Evolutionary conservation across 2,329 filamentous ascomycete species (phyloP), one percentile per base, ranked within the genome.

Genomic region (Fusarium torulosum): DNA sequence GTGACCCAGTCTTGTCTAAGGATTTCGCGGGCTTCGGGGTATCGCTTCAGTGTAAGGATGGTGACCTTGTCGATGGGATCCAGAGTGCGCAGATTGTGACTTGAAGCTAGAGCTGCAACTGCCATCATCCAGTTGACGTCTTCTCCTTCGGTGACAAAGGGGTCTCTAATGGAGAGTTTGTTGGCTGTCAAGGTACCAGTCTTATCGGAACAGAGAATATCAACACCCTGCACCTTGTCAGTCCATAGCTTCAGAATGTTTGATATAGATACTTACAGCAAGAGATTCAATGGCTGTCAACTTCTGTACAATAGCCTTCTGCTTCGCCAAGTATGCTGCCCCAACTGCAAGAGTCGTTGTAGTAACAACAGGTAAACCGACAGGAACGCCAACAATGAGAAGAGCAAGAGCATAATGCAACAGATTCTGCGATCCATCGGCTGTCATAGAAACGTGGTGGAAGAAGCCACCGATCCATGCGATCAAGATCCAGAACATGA

Each of bases 111-210:
- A 7, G 64, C 64, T 20, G 64, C 64, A 1, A 67, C 65, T 0
- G 64, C 64, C 64, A 67, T 67, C 64, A 67, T 67, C 64, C 64
- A 67, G 6, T 67, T 65, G 15, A 68, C 64, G 0, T 67, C 64
- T 1, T 64, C 31, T 1, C 64, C 64, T 27, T 67, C 64, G 7
- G 59, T 19, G n/a, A 44, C 64, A 21, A 68, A 60, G 4, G 60
- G 64, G 3, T 67, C 64, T 1, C 64, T 17, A 4, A 67, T 65
- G 2, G 59, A 65, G 7, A 67, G 50, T 0, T 67, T 67, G 1
- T 67, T 67, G 0, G 64, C 64, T 0, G 64, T 67, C 41, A 67
- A 5, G 0, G 64, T 67, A 7, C 64, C 64, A 0, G 64, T 67
- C 17, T 67, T 67, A 25, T 67, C 64, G 0, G 64, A 67, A 25